Conservation (phyloP, 306 rosid genomes). For the Echinosophora koreensis region DNA sequence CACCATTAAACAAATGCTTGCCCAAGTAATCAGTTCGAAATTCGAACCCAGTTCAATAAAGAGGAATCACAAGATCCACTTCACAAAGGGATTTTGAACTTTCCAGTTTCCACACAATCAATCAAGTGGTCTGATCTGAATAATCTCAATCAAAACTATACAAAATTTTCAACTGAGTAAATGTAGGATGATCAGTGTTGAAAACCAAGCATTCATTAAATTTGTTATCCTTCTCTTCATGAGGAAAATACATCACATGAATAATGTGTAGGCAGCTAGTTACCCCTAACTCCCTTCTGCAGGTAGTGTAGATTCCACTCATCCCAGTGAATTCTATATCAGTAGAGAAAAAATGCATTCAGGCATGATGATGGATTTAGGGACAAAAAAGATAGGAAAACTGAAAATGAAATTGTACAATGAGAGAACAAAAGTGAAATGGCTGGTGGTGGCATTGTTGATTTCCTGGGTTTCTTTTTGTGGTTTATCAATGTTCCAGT, state of each 20-base stretch:
- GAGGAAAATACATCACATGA: neutral
- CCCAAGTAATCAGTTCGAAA: neutral
- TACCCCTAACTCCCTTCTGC: neutral
- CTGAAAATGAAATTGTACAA: too few relatives aligned
- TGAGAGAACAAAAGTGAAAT: too few relatives aligned
- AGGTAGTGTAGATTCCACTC: neutral
- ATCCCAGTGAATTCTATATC: neutral
- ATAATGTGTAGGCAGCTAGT: neutral
- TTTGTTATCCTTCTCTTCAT: neutral
- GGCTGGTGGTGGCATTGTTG: too few relatives aligned
- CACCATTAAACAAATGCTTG: neutral
- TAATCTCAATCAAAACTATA: neutral
- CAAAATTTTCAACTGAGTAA: neutral
- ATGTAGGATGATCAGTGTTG: neutral
- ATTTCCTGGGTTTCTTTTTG: too few relatives aligned
- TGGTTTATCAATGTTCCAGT: too few relatives aligned
- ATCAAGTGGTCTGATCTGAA: neutral
- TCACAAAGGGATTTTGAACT: neutral
- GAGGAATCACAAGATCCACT: neutral
- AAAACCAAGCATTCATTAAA: neutral
- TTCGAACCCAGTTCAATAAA: neutral
- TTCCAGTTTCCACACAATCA: conserved; percentile 6
- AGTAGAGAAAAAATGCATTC: too few relatives aligned
- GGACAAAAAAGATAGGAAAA: too few relatives aligned
- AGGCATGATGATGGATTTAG: too few relatives aligned